Conservation (phyloP, 2,329 filamentous ascomycete genomes). For the Verticillium klebahnii region DNA sequence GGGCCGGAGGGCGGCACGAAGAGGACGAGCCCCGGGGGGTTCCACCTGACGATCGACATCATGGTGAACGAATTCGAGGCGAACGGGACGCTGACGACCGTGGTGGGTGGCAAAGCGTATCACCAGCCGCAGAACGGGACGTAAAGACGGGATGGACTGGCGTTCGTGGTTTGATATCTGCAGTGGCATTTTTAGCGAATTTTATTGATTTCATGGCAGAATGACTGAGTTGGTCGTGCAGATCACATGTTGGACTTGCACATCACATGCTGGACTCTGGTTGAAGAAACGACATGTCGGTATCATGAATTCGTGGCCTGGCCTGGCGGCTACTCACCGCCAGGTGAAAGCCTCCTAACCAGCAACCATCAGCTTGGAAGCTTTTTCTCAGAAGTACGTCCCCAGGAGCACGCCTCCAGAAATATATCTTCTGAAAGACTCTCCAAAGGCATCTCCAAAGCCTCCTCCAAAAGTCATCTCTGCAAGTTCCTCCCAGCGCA, state of each 20-base stretch:
- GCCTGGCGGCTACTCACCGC: no score
- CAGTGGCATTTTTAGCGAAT: no score
- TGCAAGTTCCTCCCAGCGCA: background rate
- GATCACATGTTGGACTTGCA: no score
- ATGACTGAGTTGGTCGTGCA: no score
- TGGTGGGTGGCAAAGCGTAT: conserved; percentile 28
- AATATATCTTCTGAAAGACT: background rate
- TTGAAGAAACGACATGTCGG: background rate
- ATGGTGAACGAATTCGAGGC: conserved; percentile 33
- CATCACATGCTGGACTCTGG: no score
- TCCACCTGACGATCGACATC: conserved; percentile 32
- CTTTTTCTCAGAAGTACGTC: no score
- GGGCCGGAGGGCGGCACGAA: conserved; percentile 26
- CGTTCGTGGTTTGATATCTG: no score
- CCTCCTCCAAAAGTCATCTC: background rate
- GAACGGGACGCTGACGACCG: conserved; percentile 33
- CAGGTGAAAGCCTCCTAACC: background rate
- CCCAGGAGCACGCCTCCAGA: no score
- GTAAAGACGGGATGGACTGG: background rate
- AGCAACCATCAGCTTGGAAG: no score
- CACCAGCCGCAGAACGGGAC: conserved; percentile 29
- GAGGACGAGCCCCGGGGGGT: conserved; percentile 30
- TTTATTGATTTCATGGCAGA: no score
- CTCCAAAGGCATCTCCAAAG: background rate
- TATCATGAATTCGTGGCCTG: background rate